Evolutionary conservation across 2,329 filamentous ascomycete genomes (phyloP).

Genomic region (Ophiostoma fasciatum): DNA sequence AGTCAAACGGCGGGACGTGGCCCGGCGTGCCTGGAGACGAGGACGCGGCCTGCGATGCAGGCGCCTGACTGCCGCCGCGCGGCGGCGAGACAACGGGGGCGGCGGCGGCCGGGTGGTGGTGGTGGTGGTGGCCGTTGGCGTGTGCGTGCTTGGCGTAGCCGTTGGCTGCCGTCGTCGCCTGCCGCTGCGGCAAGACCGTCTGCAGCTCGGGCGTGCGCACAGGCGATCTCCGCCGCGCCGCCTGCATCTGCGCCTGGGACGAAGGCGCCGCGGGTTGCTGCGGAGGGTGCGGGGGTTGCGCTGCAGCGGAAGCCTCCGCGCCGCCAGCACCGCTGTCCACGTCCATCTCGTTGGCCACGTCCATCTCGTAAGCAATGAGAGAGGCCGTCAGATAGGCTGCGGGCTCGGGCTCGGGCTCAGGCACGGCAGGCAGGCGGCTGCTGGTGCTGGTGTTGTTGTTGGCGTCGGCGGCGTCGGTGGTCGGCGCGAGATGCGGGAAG

Average conservation of each 20-base stretch:
- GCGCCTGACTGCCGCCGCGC: conserved; percentile 1
- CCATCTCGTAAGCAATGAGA: conserved; percentile 10
- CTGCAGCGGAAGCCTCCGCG: no score
- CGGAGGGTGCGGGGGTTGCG: no score
- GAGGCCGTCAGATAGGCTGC: not conserved
- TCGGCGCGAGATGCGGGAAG: not conserved
- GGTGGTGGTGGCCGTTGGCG: conserved; percentile 16
- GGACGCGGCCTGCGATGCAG: not conserved
- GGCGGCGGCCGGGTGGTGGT: not conserved
- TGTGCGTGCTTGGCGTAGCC: conserved; percentile 1
- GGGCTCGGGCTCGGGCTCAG: not conserved
- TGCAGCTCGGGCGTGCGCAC: conserved; percentile 25
- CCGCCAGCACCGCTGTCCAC: not conserved
- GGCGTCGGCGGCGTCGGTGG: not conserved
- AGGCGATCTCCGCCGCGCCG: no score
- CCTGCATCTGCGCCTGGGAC: not conserved
- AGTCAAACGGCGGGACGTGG: conserved; percentile 48
- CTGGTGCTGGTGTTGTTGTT: not conserved
- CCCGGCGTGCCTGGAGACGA: conserved; percentile 34
- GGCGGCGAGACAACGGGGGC: not conserved
- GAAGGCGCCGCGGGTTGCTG: not conserved
- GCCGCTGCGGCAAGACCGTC: conserved; percentile 3
- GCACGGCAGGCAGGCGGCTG: not conserved
- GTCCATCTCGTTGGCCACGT: conserved; percentile 7
- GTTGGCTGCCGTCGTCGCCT: conserved; percentile 1